phyloP scores from a whole-genome alignment of 2,329 filamentous ascomycete genomes.

The Pyrenophora teres region DNA sequence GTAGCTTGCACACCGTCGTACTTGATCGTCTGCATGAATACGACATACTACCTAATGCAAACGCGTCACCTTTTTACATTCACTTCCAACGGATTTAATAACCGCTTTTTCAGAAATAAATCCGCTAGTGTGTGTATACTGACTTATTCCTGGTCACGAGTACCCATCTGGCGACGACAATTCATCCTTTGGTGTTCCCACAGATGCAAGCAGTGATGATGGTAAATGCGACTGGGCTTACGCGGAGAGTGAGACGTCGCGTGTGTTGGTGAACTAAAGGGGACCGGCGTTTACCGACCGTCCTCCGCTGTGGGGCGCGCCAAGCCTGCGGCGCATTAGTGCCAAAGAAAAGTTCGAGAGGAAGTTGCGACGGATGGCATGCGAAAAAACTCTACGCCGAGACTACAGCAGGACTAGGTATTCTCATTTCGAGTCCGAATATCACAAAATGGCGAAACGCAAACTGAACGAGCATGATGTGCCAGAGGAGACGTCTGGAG shows the following conservation, averaged over 20 bases:
- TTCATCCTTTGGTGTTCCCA: too few relatives aligned
- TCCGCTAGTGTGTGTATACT: too few relatives aligned
- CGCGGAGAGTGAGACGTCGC: not conserved
- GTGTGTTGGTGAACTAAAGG: not conserved
- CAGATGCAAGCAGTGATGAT: too few relatives aligned
- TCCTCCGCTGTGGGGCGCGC: conserved; percentile 19
- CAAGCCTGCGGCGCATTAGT: conserved; percentile 14
- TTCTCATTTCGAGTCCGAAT: not conserved
- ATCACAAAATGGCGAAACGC: conserved; percentile 46
- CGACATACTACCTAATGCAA: too few relatives aligned
- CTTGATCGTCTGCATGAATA: too few relatives aligned
- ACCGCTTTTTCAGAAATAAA: too few relatives aligned
- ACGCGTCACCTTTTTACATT: too few relatives aligned
- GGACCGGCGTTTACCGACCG: not conserved
- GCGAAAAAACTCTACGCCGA: conserved; percentile 7
- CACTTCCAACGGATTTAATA: too few relatives aligned
- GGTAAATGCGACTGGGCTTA: too few relatives aligned
- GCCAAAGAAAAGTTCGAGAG: conserved; percentile 27
- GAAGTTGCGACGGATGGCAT: conserved; percentile 5
- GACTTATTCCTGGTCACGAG: too few relatives aligned
- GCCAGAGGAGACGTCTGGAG: conserved; percentile 43
- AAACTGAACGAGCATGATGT: conserved; percentile 57
- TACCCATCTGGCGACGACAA: too few relatives aligned
- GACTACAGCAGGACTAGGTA: not conserved
- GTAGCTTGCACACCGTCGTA: too few relatives aligned